These are phyloP conservation scores for Haplosporangium sp. DNA, from an alignment of 371 early-diverging fungal genomes.

Conservation along the genomic window DNA sequence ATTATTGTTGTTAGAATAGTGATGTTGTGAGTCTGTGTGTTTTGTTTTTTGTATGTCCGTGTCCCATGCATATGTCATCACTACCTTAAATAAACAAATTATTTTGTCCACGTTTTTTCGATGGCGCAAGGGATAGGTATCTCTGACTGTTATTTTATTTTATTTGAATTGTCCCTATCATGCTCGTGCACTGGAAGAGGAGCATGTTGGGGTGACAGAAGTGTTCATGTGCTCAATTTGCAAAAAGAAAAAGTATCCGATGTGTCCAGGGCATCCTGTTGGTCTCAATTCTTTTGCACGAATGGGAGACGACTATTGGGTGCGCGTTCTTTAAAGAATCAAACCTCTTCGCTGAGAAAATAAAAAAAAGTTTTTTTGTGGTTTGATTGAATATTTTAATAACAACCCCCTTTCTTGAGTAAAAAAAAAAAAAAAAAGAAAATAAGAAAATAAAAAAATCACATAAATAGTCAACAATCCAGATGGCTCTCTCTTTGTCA, in stretches of 20 bases:
- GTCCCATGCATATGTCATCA: not conserved
- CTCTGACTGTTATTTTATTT: not conserved
- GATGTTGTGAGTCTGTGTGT: too few relatives aligned
- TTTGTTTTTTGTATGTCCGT: not conserved
- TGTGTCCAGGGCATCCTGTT: not conserved
- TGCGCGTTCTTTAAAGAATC: constrained; percentile 4
- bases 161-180: not conserved
- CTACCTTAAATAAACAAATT: not conserved
- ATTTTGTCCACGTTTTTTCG: constrained; percentile 9
- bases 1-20: too few relatives aligned
- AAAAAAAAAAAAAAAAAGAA: not conserved
- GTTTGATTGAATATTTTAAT: not conserved
- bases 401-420: not conserved
- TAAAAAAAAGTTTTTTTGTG: not conserved
- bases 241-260: not conserved
- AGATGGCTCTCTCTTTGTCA: not conserved
- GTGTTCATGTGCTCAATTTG: not conserved
- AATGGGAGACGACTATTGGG: not conserved
- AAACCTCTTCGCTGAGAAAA: not conserved
- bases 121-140: not conserved
- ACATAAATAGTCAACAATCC: not conserved
- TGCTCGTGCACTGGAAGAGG: not conserved
- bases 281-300: not conserved
- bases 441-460: not conserved
- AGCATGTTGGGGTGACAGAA: not conserved